Conservation (phyloP, 805 yeast genomes). For the Tetrapisispora iriomotensis region DNA sequence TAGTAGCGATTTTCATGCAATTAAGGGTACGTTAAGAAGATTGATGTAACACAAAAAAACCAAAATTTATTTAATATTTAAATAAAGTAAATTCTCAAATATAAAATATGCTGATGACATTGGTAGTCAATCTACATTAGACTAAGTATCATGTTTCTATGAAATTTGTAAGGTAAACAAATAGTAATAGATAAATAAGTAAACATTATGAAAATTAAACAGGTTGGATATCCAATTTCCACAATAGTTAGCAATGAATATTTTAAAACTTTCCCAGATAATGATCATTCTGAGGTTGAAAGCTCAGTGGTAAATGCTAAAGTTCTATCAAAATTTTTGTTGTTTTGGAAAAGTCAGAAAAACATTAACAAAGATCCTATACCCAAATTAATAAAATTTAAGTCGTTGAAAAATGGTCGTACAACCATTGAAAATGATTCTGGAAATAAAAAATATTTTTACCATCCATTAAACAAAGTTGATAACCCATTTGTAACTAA, state of each 20-base stretch:
- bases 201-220: background rate
- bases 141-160: no score
- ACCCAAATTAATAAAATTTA: conserved; percentile 6
- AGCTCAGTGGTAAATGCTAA: background rate
- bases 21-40: no score
- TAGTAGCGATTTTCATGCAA: no score
- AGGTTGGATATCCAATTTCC: background rate
- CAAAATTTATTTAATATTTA: no score
- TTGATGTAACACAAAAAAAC: no score
- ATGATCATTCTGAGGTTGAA: background rate
- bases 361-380: background rate
- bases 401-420: conserved; percentile 13
- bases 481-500: conserved; percentile 10
- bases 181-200: background rate
- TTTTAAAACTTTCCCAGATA: background rate
- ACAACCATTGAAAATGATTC: conserved; percentile 14
- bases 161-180: no score
- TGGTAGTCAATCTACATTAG: no score
- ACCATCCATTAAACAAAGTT: conserved; percentile 10
- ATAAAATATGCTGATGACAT: no score
- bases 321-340: conserved; percentile 2
- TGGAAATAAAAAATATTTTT: conserved; percentile 11
- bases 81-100: no score
- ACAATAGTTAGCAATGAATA: conserved; percentile 2
- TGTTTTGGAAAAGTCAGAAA: conserved; percentile 1